Evolutionary conservation across 140 eudicot genomes (phyloP).

Genomic region (Erigeron philadelphicus): DNA sequence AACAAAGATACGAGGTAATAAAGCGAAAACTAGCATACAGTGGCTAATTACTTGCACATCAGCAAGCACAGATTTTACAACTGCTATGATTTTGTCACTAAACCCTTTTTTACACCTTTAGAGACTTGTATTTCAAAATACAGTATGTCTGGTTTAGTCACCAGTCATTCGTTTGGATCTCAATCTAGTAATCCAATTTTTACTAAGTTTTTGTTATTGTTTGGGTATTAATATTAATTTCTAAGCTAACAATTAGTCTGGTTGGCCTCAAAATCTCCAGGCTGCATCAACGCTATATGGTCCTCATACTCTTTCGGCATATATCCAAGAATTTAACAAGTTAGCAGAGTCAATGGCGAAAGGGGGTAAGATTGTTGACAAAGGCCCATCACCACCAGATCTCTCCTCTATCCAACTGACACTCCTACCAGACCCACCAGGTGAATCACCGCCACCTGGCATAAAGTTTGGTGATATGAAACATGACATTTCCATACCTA

Average conservation of each 20-base stretch:
- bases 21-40: background rate
- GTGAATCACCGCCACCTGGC: conserved; percentile 61
- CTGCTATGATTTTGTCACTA: background rate
- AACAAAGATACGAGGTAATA: conserved; percentile 60
- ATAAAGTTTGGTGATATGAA: conserved; percentile 56
- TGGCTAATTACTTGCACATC: background rate
- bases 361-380: conserved; percentile 30
- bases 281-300: conserved; percentile 80
- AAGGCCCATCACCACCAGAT: conserved; percentile 55
- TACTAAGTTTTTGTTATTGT: background rate
- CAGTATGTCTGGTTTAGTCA: background rate
- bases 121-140: no score
- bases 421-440: conserved; percentile 39
- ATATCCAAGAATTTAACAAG: conserved; percentile 74
- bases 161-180: background rate
- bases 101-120: no score
- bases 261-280: conserved; percentile 25
- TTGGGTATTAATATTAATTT: background rate
- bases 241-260: background rate
- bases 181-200: background rate
- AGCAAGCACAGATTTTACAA: background rate
- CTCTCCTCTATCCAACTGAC: conserved; percentile 48
- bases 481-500: conserved; percentile 38
- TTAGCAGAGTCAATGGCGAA: conserved; percentile 52
- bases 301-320: conserved; percentile 62